Evolutionary conservation across 108 stramenopile species (phyloP).

Genomic region (Cyclotella choctawhatcheeana): DNA sequence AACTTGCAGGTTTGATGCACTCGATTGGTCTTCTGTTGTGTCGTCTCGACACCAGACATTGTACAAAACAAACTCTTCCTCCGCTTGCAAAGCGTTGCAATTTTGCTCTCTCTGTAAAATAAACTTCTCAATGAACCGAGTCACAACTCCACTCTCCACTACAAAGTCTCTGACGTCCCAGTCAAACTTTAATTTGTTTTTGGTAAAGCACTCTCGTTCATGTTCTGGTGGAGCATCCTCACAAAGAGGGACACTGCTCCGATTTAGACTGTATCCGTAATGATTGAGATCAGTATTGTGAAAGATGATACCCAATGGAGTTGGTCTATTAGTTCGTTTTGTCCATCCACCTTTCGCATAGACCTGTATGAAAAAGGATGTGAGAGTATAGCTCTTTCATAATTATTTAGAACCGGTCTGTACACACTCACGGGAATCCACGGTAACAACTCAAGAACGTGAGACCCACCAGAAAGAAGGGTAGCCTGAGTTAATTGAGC

Average conservation of each 20-base stretch:
- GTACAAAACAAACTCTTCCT: conserved; percentile 21
- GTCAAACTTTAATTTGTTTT: neutral
- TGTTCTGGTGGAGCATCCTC: neutral
- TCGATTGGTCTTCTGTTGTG: neutral
- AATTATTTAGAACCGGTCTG: no score
- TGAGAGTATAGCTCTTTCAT: conserved; percentile 23
- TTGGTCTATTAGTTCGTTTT: conserved; percentile 23
- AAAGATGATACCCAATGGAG: conserved; percentile 57
- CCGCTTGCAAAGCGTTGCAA: neutral
- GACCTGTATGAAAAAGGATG: conserved; percentile 15
- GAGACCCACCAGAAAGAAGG: conserved; percentile 39
- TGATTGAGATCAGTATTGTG: conserved; percentile 58
- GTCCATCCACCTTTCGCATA: conserved; percentile 31
- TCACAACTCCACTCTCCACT: conserved; percentile 11
- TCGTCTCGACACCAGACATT: conserved; percentile 20
- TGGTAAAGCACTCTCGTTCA: conserved; percentile 12
- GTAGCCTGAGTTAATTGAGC: conserved; percentile 60
- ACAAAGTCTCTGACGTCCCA: conserved; percentile 20
- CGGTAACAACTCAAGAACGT: conserved; percentile 53
- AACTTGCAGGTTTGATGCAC: neutral
- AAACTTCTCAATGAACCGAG: conserved; percentile 9
- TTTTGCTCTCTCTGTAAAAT: conserved; percentile 1
- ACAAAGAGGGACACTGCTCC: conserved; percentile 45
- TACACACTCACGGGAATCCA: conserved; percentile 39
- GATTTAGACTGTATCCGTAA: conserved; percentile 35